These are phyloP conservation scores for Yarrowia alimentaria DNA, from an alignment of 805 yeast species.

Conservation along the genomic window DNA sequence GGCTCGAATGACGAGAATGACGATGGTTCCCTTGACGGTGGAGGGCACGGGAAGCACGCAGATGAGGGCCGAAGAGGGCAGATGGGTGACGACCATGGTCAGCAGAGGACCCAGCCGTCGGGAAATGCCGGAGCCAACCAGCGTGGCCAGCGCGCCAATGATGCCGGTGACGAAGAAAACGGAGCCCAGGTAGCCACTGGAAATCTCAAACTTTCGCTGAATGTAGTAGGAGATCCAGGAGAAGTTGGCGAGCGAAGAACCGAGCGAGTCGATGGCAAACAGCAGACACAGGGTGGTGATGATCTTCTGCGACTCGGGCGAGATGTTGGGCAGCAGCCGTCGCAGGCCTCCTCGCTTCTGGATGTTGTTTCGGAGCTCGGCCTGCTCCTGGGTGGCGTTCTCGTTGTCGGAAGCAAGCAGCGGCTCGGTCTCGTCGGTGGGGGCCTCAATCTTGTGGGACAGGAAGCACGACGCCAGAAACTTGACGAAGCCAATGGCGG, in stretches of 20 bases:
- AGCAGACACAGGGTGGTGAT: constrained; percentile 36
- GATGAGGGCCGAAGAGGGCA: constrained; percentile 69
- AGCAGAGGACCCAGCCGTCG: constrained; percentile 69
- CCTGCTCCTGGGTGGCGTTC: constrained; percentile 10
- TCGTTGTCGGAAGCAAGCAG: constrained; percentile 26
- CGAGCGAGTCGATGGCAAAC: constrained; percentile 81
- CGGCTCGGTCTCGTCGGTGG: constrained; percentile 27
- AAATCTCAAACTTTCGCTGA: constrained; percentile 51
- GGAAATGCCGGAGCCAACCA: constrained; percentile 46
- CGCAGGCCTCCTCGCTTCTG: constrained; percentile 8
- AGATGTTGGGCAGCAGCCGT: constrained; percentile 32
- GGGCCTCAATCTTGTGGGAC: constrained; percentile 39
- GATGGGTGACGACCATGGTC: constrained; percentile 70
- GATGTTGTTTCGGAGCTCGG: constrained; percentile 12
- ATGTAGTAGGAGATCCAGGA: constrained; percentile 84
- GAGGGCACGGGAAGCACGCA: constrained; percentile 52
- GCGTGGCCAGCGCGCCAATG: constrained; percentile 58
- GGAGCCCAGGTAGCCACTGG: constrained; percentile 61
- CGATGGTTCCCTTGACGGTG: constrained; percentile 45
- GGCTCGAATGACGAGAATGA: constrained; percentile 54
- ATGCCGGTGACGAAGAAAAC: constrained; percentile 65
- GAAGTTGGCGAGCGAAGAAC: constrained; percentile 75
- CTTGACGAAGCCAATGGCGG: constrained; percentile 52
- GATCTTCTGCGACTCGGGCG: constrained; percentile 34
- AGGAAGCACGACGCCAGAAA: constrained; percentile 47